These are phyloP conservation scores for Trametes sanguinea DNA, from an alignment of 768 basidiomycete species.

Conservation along the genomic window DNA sequence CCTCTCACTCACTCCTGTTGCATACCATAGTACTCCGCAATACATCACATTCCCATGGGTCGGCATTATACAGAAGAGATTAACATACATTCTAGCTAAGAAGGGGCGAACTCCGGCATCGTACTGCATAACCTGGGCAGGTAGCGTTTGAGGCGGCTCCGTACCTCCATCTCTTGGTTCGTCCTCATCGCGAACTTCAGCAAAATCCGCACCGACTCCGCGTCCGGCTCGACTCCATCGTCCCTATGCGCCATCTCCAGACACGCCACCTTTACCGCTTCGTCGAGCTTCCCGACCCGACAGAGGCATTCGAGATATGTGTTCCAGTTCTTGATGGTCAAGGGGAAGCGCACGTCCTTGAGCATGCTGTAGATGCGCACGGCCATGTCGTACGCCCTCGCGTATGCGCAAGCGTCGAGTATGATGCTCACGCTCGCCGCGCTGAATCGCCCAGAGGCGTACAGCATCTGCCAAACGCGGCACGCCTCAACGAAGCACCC, in stretches of 20 bases:
- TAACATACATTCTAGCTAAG: neutral
- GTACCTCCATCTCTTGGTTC: conserved; percentile 47
- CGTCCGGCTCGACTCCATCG: conserved; percentile 46
- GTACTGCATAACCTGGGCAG: conserved; percentile 40
- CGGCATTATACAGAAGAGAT: neutral
- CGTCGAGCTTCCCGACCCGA: conserved; percentile 61
- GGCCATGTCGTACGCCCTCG: conserved; percentile 52
- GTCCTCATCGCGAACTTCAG: conserved; percentile 52
- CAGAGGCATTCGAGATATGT: conserved; percentile 87
- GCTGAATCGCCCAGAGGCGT: conserved; percentile 57
- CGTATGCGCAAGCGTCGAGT: conserved; percentile 79
- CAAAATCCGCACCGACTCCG: conserved; percentile 53
- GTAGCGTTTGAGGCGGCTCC: conserved; percentile 46
- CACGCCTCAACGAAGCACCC: conserved; percentile 71
- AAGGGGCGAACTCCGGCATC: neutral
- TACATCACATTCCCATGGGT: conserved; percentile 28
- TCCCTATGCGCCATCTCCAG: conserved; percentile 57
- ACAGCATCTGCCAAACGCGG: conserved; percentile 79
- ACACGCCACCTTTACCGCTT: conserved; percentile 66
- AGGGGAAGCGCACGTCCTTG: conserved; percentile 46
- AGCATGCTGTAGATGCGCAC: conserved; percentile 57
- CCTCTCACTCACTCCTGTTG: conserved; percentile 14
- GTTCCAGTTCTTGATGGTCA: conserved; percentile 76
- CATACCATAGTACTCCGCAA: conserved; percentile 20
- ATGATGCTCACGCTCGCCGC: conserved; percentile 76